Conservation (phyloP, 164 flowering plant genomes). For the Echeveria elegans region DNA sequence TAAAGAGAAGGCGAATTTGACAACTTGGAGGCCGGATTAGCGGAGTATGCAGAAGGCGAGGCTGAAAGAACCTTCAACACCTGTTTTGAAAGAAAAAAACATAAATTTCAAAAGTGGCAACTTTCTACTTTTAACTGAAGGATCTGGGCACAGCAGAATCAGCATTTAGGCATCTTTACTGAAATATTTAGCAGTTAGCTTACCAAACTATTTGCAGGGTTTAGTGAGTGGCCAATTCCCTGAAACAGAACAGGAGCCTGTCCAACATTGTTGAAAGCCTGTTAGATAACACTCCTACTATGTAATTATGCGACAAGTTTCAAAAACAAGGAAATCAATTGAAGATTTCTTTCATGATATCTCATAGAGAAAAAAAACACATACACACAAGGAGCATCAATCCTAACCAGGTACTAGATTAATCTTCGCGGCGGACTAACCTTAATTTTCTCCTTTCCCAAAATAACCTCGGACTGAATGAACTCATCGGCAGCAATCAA, state of each 20-base stretch:
- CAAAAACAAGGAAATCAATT: too few relatives aligned
- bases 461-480: constrained; percentile 49
- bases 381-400: too few relatives aligned
- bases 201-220: constrained; percentile 77
- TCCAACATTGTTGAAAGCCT: background rate
- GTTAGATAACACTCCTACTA: constrained; percentile 7
- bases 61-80: constrained; percentile 86
- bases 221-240: constrained; percentile 84
- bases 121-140: too few relatives aligned
- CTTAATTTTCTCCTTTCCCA: constrained; percentile 51
- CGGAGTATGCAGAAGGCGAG: constrained; percentile 87
- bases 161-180: too few relatives aligned
- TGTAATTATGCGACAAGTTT: too few relatives aligned
- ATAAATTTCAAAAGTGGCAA: background rate
- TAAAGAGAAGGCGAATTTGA: constrained; percentile 68
- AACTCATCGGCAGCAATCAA: constrained; percentile 78
- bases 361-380: too few relatives aligned
- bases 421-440: constrained; percentile 18
- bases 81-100: constrained; percentile 19
- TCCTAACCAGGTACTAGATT: too few relatives aligned
- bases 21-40: constrained; percentile 64
- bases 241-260: constrained; percentile 94
- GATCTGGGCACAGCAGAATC: too few relatives aligned
- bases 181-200: constrained; percentile 6
- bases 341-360: too few relatives aligned